Evolutionary conservation across 2,329 filamentous ascomycete genomes (phyloP), one percentile per base, ranked within the genome.

Genomic region (Monilinia polystroma): DNA sequence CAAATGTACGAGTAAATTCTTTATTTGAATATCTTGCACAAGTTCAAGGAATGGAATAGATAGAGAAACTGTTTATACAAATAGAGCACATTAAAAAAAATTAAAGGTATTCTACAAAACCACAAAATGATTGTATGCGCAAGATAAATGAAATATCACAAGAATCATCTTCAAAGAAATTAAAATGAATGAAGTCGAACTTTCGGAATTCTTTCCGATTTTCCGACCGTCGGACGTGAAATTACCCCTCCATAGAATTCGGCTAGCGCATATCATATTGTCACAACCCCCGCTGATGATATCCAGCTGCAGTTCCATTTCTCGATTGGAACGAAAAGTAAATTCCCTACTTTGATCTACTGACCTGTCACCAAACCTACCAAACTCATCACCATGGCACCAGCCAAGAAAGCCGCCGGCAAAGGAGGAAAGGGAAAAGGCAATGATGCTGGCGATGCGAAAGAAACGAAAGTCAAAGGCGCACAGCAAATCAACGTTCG

Each of bases 401-500:
- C 74, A 20, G 75, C 75, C 69, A 71, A 72, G 57, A 76, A 74
- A 67, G 68, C 69, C 14, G 69, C 68, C 23, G 73, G 72, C 26
- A 75, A 73, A 65, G 71, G 73, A 0, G 71, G 66, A 29, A 73
- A 73, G 4, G 70, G 68, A 7, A 75, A 75, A 47, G 75, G 74
- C 35, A 76, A 69, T 72, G 76, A 69, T 72, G 77, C 77, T 26
- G 81, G 81, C 66, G 75, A 75, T 14, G 75, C 76, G 53, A 75
- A 73, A 41, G 75, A 71, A 32, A 71, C 72, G 23, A 84, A 84
- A 72, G 79, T 81, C 66, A 90, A 88, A 74, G 83, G 86, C 32
- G 88, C 87, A 0, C 87, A 88, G 73, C 82, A 82, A 67, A 90
- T 92, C 79, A 91, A 91, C 74, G 88, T 90, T 63, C 85, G 90